Evolutionary conservation across 306 rosid species (phyloP).

Genomic region (Comarum palustre): DNA sequence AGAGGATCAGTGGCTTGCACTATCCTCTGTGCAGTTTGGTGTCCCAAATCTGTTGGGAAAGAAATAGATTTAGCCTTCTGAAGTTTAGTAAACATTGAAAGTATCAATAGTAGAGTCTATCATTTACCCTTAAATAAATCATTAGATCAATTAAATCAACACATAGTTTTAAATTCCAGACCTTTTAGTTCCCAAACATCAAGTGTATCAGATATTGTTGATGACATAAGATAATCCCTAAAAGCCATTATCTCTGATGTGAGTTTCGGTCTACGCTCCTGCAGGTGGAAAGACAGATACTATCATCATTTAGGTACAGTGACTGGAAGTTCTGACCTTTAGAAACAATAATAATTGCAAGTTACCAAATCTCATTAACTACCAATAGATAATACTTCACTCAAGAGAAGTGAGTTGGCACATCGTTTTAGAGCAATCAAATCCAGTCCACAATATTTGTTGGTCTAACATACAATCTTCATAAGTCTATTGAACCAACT

Average conservation of each 20-base stretch:
- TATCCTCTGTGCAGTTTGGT: constrained; percentile 97
- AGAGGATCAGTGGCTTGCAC: constrained; percentile 96
- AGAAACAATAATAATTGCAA: background rate
- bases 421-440: background rate
- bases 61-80: constrained; percentile 20
- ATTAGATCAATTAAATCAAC: background rate
- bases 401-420: background rate
- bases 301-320: background rate
- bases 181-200: constrained; percentile 99
- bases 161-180: constrained; percentile 22
- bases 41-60: constrained; percentile 79
- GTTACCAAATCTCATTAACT: background rate
- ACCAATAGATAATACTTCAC: background rate
- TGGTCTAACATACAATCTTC: too few relatives aligned
- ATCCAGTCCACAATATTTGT: background rate
- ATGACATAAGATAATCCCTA: constrained; percentile 85
- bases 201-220: constrained; percentile 86
- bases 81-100: background rate
- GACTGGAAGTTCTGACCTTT: background rate
- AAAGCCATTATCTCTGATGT: constrained; percentile 88
- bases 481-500: too few relatives aligned
- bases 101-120: background rate
- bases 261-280: constrained; percentile 90
- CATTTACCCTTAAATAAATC: background rate
- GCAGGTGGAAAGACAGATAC: constrained; percentile 24